These are phyloP conservation scores for Magnaporthales sp. DNA, from an alignment of 2,329 filamentous ascomycete genomes.

Conservation along the genomic window DNA sequence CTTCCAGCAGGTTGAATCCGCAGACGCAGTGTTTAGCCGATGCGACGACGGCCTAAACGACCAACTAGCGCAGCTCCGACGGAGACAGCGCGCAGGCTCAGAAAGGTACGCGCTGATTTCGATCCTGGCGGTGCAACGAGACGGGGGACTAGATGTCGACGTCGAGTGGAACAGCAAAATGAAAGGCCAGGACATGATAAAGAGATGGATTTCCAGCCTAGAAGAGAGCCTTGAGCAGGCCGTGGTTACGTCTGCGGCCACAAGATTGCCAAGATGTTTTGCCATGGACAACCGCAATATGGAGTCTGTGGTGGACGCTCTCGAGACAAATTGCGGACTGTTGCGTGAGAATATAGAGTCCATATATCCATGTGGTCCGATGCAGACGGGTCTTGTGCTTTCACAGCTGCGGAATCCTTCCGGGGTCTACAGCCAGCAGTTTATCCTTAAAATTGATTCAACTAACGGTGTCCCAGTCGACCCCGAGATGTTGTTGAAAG, in stretches of 20 bases:
- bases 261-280: too few relatives aligned
- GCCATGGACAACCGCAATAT: neutral
- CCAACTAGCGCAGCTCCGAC: neutral
- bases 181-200: too few relatives aligned
- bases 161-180: too few relatives aligned
- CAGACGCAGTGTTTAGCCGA: neutral
- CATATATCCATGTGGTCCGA: slow-evolving; percentile 26
- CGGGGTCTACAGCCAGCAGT: slow-evolving; percentile 8
- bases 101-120: neutral
- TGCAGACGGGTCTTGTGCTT: slow-evolving; percentile 18
- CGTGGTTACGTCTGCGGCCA: too few relatives aligned
- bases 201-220: neutral
- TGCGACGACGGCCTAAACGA: too few relatives aligned
- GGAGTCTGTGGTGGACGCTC: neutral
- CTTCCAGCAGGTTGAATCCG: neutral
- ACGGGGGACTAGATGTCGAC: too few relatives aligned
- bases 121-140: too few relatives aligned
- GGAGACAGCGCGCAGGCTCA: neutral
- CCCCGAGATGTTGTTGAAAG: neutral
- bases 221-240: too few relatives aligned
- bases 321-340: too few relatives aligned
- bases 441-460: slow-evolving; percentile 4
- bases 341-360: slow-evolving; percentile 19
- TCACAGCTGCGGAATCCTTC: slow-evolving; percentile 1
- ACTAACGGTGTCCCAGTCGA: slow-evolving; percentile 3